Base-by-base conservation (phyloP, 2,329 filamentous ascomycete genomes). In the Fusarium hainanense region DNA sequence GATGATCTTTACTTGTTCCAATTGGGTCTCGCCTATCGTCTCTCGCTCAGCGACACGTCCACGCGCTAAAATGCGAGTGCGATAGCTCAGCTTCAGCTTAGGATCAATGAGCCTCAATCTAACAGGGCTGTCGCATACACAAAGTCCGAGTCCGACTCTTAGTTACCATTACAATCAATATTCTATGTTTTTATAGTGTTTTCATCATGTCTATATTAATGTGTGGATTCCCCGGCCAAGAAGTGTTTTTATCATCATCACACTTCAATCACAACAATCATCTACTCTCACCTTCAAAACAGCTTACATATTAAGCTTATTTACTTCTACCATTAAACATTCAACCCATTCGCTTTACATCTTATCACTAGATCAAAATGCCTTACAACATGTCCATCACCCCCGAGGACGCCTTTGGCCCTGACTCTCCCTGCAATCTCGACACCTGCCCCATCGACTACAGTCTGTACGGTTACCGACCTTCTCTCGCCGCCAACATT, bases 391-490 rank as follows among this genome's bases (percentile, higher is more conserved):
- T 70, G 46, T 49, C 66, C 64, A 57, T 70, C 62, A 42, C 44
- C 7, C 74, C 68, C 43, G 50, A 78, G 18, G 71, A 74, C 48
- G 61, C 69, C 65, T 87, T 86, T 55, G 85, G 85, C 21, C 75
- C 82, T 28, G 64, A 81, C 16, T 75, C 79, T 54, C 85, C 81
- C 65, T 87, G 85, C 76, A 84, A 80, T 18, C 79, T 87, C 30
- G 82, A 82, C 13, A 71, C 79, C 42, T 88, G 85, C 72, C 80
- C 81, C 6, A 69, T 84, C 41, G 79, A 84, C 56, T 80, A 74
- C 74, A 85, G 81, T 73, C 79, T 87, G 69, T 87, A 89, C 75
- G 74, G 80, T 54, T 91, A 90, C 77, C 80, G 82, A 32, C 84
- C 89, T 28, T 81, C 81, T 28, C 76, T 90, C 3, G 77, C 78